Evolutionary conservation across 2,329 filamentous ascomycete genomes (phyloP).

Genomic region (Alternaria atra): DNA sequence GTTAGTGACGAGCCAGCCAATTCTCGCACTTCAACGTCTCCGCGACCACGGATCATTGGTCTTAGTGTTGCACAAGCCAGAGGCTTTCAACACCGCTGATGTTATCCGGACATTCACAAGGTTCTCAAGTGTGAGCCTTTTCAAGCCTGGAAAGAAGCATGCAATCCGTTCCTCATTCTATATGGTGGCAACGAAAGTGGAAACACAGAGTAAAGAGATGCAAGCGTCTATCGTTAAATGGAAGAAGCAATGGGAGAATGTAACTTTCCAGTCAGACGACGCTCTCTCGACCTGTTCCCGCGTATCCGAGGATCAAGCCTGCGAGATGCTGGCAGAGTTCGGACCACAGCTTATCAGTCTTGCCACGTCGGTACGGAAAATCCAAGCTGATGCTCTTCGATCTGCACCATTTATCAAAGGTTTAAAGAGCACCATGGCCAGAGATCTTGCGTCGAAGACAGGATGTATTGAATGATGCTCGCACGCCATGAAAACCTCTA

Average conservation of each 20-base stretch:
- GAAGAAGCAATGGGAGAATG: not conserved
- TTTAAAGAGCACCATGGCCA: too few species aligned
- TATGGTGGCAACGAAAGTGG: conserved; percentile 58
- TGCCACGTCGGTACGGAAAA: conserved; percentile 22
- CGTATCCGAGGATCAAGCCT: conserved; percentile 9
- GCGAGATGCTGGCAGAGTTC: conserved; percentile 22
- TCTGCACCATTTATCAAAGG: not conserved
- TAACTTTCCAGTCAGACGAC: not conserved
- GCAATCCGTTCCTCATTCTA: conserved; percentile 62
- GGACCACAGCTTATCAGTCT: conserved; percentile 21
- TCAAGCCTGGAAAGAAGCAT: conserved; percentile 57
- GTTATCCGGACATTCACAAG: conserved; percentile 45
- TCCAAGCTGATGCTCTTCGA: conserved; percentile 17
- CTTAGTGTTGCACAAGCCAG: conserved; percentile 60
- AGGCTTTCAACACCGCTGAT: conserved; percentile 55
- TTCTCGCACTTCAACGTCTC: conserved; percentile 58
- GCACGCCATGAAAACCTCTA: too few species aligned
- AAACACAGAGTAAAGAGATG: not conserved
- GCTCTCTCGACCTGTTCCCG: not conserved
- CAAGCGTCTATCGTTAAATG: not conserved
- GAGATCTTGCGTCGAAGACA: too few species aligned
- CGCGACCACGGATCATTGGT: conserved; percentile 59
- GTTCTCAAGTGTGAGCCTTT: conserved; percentile 56
- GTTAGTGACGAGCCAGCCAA: conserved; percentile 49
- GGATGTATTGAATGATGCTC: too few species aligned